Percentiles rank a stretch among this genome's conserved stretches.
phyloP scores from a whole-genome alignment of 2,329 filamentous ascomycete genomes.

The Claviceps quebecensis region DNA sequence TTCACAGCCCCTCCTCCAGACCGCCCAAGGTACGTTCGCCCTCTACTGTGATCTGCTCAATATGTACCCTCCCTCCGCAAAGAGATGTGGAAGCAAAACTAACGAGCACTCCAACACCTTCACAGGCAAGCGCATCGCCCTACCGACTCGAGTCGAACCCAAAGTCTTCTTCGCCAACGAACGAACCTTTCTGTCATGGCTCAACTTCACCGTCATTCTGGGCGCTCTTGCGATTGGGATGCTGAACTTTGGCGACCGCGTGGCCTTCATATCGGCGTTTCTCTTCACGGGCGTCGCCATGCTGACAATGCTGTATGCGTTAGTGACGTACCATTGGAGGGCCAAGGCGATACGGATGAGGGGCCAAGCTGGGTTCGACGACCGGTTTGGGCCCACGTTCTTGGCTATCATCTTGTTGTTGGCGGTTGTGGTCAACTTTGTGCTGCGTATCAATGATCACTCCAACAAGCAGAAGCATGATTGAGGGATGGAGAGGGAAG shows the following conservation, averaged over 20 bases:
- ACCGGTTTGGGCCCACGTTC: conserved; percentile 85
- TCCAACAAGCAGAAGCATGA: conserved; percentile 24
- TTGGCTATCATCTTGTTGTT: conserved; percentile 73
- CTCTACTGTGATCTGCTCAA: not conserved
- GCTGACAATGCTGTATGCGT: conserved; percentile 86
- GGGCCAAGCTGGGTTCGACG: conserved; percentile 91
- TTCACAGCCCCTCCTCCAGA: conserved; percentile 88
- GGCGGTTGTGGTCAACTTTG: conserved; percentile 93
- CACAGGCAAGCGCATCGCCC: conserved; percentile 90
- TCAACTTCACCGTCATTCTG: conserved; percentile 98
- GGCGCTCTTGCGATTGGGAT: conserved; percentile 93
- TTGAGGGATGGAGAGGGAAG: not conserved
- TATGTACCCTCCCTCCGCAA: not conserved
- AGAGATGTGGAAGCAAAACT: conserved; percentile 1
- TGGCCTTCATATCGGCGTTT: conserved; percentile 86
- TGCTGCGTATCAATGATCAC: conserved; percentile 50
- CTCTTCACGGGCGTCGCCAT: conserved; percentile 92
- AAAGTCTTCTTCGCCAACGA: conserved; percentile 99
- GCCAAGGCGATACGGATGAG: conserved; percentile 82
- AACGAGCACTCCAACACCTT: conserved; percentile 7
- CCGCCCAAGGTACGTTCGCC: conserved; percentile 60
- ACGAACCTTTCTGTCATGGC: conserved; percentile 96
- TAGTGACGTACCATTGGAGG: conserved; percentile 94
- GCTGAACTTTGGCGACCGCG: conserved; percentile 91
- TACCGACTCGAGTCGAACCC: conserved; percentile 93